These are phyloP conservation scores for Leccinum rimulosum DNA, from an alignment of 768 basidiomycete genomes.

Conservation along the genomic window DNA sequence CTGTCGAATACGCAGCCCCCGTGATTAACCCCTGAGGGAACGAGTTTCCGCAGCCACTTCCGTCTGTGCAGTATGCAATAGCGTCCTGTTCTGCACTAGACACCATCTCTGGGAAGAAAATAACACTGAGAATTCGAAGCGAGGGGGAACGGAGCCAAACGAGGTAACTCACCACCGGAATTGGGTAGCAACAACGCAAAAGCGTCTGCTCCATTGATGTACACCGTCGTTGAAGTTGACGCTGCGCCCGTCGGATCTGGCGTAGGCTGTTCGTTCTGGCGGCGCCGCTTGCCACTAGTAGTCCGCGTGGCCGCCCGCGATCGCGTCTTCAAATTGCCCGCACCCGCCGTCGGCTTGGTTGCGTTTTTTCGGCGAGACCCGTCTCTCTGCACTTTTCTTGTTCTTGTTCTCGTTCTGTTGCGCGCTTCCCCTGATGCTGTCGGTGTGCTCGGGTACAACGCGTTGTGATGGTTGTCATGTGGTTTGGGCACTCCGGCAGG, in stretches of 20 bases:
- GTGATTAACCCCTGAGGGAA: slow-evolving; percentile 38
- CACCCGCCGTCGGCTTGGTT: not conserved
- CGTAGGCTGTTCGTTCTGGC: slow-evolving; percentile 33
- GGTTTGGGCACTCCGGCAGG: not conserved
- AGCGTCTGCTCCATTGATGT: slow-evolving; percentile 24
- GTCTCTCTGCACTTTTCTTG: not conserved
- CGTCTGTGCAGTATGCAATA: slow-evolving; percentile 35
- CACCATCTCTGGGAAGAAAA: slow-evolving; percentile 31
- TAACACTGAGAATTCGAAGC: not conserved
- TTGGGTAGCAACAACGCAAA: slow-evolving; percentile 38
- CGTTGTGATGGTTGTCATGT: slow-evolving; percentile 1
- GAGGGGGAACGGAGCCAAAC: not conserved
- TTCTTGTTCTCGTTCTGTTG: not conserved
- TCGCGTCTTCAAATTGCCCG: not conserved
- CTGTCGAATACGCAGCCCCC: slow-evolving; percentile 33
- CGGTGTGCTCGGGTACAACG: not conserved
- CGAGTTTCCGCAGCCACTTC: slow-evolving; percentile 25
- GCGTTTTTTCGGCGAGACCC: not conserved
- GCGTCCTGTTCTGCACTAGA: slow-evolving; percentile 40
- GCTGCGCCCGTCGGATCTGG: slow-evolving; percentile 39
- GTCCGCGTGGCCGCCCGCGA: slow-evolving; percentile 10
- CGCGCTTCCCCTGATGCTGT: not conserved
- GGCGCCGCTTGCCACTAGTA: slow-evolving; percentile 17
- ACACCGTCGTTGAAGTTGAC: slow-evolving; percentile 36
- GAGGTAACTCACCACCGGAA: slow-evolving; percentile 29